Conservation (phyloP, 805 yeast genomes). For the Starmerella potacharoeniae region DNA sequence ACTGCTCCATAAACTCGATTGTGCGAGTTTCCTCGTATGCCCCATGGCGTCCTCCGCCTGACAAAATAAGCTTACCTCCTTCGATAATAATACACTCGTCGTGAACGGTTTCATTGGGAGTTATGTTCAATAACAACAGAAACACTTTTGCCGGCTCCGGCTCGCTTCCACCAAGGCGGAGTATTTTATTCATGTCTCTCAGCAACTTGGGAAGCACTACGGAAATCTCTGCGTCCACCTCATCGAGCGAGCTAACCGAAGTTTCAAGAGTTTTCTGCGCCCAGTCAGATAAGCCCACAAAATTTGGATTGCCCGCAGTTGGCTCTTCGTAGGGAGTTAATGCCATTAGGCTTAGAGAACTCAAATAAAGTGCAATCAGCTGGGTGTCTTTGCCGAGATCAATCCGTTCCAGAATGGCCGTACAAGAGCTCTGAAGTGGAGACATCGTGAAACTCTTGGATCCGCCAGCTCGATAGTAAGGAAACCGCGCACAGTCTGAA, state of each 20-base stretch:
- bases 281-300: slow-evolving; percentile 8
- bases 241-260: not conserved
- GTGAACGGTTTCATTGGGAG: not conserved
- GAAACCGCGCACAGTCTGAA: slow-evolving; percentile 17
- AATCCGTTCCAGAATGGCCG: slow-evolving; percentile 36
- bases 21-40: slow-evolving; percentile 1
- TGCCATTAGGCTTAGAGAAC: slow-evolving; percentile 9
- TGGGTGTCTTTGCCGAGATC: slow-evolving; percentile 16
- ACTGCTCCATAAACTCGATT: slow-evolving; percentile 2
- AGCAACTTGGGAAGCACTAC: not conserved
- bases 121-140: slow-evolving; percentile 5
- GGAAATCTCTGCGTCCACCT: not conserved
- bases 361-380: slow-evolving; percentile 8
- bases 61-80: slow-evolving; percentile 12
- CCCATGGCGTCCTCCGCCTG: slow-evolving; percentile 5
- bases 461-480: slow-evolving; percentile 33
- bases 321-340: slow-evolving; percentile 14
- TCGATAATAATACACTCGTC: not conserved
- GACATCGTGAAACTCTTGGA: slow-evolving; percentile 39
- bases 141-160: slow-evolving; percentile 4
- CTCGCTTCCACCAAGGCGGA: not conserved
- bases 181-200: slow-evolving; percentile 4
- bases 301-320: slow-evolving; percentile 7
- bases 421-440: slow-evolving; percentile 48
- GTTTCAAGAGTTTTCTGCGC: slow-evolving; percentile 7